Percentiles rank a stretch among this genome's conserved stretches.
Evolutionary conservation across 1,284 basidiomycete genomes (phyloP).

Genomic region (Malassezia vespertilionis): DNA sequence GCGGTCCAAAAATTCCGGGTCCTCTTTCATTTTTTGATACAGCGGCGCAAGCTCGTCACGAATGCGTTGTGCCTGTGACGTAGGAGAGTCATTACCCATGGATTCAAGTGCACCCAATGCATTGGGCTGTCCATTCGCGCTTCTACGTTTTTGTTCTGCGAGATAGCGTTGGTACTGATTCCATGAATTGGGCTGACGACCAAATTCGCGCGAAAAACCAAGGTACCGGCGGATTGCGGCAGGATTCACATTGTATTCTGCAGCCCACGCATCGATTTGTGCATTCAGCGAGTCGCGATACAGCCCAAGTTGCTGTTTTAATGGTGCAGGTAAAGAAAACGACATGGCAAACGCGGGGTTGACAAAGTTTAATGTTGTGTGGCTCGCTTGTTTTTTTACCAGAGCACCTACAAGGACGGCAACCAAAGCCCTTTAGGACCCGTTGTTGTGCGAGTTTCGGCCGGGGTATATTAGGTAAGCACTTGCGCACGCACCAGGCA

Average conservation of each 20-base stretch:
- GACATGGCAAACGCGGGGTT: slow-evolving; percentile 6
- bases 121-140: slow-evolving; percentile 5
- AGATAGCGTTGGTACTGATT: slow-evolving; percentile 18
- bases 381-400: neutral
- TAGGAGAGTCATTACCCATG: neutral
- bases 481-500: neutral
- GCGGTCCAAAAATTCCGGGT: slow-evolving; percentile 14
- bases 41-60: slow-evolving; percentile 19
- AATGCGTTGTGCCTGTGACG: slow-evolving; percentile 14
- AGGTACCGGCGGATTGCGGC: slow-evolving; percentile 17
- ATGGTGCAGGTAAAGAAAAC: slow-evolving; percentile 12
- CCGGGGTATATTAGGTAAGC: neutral
- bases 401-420: slow-evolving; percentile 12
- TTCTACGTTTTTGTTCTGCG: slow-evolving; percentile 17
- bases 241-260: slow-evolving; percentile 18
- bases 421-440: slow-evolving; percentile 6
- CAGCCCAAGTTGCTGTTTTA: slow-evolving; percentile 15
- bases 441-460: neutral
- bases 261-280: slow-evolving; percentile 18
- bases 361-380: slow-evolving; percentile 1
- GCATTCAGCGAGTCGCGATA: slow-evolving; percentile 16
- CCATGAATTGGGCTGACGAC: slow-evolving; percentile 19
- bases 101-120: slow-evolving; percentile 3
- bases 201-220: slow-evolving; percentile 18
- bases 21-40: slow-evolving; percentile 20